A percentile compares a stretch with the other conserved stretches of the same genome.
phyloP scores from a whole-genome alignment of 2,329 filamentous ascomycete genomes.

The Aspergillus puulaauensis region DNA sequence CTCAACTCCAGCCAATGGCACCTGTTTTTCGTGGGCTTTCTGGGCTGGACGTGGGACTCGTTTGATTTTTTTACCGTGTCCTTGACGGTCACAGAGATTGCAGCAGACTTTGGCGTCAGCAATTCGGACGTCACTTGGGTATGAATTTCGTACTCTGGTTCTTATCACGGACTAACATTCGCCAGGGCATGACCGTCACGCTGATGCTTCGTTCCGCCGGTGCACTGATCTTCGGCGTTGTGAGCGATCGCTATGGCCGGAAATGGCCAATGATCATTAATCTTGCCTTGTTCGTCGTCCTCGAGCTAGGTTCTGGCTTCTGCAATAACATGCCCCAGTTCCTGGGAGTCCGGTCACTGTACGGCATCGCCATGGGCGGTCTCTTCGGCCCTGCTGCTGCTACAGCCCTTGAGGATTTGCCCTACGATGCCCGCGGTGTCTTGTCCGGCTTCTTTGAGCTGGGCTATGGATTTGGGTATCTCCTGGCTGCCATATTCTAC shows the following conservation, averaged over 20 bases:
- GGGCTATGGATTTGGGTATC: conserved; percentile 77
- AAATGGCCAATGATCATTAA: conserved; percentile 80
- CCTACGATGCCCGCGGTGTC: conserved; percentile 66
- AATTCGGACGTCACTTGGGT: not conserved
- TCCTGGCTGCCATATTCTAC: conserved; percentile 69
- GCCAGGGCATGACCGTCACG: conserved; percentile 51
- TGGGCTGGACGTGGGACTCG: not conserved
- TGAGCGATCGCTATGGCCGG: conserved; percentile 74
- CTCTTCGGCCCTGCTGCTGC: conserved; percentile 76
- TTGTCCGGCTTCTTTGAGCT: conserved; percentile 82
- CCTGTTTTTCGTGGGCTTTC: not conserved
- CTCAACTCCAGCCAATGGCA: not conserved
- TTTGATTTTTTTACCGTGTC: not conserved
- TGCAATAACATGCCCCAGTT: conserved; percentile 69
- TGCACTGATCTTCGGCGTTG: conserved; percentile 72
- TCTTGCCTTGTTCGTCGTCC: conserved; percentile 68
- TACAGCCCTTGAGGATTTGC: conserved; percentile 74
- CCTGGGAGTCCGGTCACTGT: conserved; percentile 68
- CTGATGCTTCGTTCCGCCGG: conserved; percentile 73
- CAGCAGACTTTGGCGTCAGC: not conserved
- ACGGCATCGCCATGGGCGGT: conserved; percentile 77
- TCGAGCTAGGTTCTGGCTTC: conserved; percentile 82
- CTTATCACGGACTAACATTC: not conserved
- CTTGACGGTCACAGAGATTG: not conserved
- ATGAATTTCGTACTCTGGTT: not conserved